Conservation (phyloP, 176 grass and related monocot species). For the Oryza australiensis region DNA sequence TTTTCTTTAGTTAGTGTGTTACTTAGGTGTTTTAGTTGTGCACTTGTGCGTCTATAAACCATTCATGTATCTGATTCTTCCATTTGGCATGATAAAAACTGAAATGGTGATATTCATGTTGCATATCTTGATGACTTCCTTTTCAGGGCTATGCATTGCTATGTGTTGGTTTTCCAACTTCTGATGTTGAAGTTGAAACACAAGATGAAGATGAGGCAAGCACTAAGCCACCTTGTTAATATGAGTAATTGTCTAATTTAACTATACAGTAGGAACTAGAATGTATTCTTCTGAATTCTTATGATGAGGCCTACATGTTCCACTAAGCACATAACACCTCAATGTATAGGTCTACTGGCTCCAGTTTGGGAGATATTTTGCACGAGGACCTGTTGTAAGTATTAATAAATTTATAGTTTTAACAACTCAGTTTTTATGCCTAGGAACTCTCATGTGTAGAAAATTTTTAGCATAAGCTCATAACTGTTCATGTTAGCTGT, state of each 20-base stretch:
- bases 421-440: background rate
- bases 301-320: background rate
- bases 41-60: background rate
- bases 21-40: background rate
- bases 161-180: conserved; percentile 90
- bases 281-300: conserved; percentile 16
- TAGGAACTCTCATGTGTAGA: background rate
- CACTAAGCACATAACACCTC: conserved; percentile 6
- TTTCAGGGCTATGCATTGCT: conserved; percentile 89
- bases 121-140: conserved; percentile 7
- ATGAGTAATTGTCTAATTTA: background rate
- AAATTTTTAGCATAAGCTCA: background rate
- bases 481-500: background rate
- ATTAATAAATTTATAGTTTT: conserved; percentile 13
- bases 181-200: conserved; percentile 91
- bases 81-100: background rate
- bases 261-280: background rate
- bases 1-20: background rate
- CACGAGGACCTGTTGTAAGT: conserved; percentile 88
- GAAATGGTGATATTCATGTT: background rate
- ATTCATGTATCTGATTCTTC: background rate
- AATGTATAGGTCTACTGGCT: conserved; percentile 87
- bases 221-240: background rate
- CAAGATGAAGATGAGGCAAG: conserved; percentile 97
- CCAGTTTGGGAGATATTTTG: conserved; percentile 97